A percentile compares a stretch with the other conserved stretches of the same genome.
Evolutionary conservation across 2,329 filamentous ascomycete species (phyloP).

Genomic region (Trichoderma oligosporum): DNA sequence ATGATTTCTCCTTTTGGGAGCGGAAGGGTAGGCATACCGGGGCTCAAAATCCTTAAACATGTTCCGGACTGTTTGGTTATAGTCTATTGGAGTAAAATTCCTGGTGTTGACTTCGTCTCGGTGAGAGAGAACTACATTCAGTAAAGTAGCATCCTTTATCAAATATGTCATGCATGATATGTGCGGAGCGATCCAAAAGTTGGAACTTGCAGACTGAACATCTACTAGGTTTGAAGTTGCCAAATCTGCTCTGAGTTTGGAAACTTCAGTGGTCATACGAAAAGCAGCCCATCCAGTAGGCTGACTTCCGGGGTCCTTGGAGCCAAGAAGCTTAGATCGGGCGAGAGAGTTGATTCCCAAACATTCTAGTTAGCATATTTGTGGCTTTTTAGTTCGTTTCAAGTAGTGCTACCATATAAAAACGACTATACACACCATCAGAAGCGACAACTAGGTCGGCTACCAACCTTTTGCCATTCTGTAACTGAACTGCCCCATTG

Average conservation of each 20-base stretch:
- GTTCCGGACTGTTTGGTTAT: conserved; percentile 3
- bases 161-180: conserved; percentile 43
- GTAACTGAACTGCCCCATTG: conserved; percentile 23
- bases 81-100: conserved; percentile 13
- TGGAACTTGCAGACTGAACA: conserved; percentile 17
- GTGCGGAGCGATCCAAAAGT: conserved; percentile 37
- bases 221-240: conserved; percentile 37
- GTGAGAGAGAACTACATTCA: conserved; percentile 45
- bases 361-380: background rate
- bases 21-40: background rate
- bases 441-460: conserved; percentile 36
- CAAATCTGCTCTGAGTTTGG: conserved; percentile 33
- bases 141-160: conserved; percentile 38
- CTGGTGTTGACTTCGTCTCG: conserved; percentile 29
- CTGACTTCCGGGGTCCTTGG: conserved; percentile 15
- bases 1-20: background rate
- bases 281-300: conserved; percentile 41
- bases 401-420: background rate
- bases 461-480: conserved; percentile 23
- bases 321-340: conserved; percentile 21
- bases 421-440: conserved; percentile 28
- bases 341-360: conserved; percentile 31
- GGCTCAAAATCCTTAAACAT: conserved; percentile 18
- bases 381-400: background rate
- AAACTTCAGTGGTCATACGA: conserved; percentile 37